A percentile compares a stretch with the other conserved stretches of the same genome.
These are phyloP conservation scores for Penicillium rolfsii DNA, from an alignment of 2,329 filamentous ascomycete species.

Conservation along the genomic window DNA sequence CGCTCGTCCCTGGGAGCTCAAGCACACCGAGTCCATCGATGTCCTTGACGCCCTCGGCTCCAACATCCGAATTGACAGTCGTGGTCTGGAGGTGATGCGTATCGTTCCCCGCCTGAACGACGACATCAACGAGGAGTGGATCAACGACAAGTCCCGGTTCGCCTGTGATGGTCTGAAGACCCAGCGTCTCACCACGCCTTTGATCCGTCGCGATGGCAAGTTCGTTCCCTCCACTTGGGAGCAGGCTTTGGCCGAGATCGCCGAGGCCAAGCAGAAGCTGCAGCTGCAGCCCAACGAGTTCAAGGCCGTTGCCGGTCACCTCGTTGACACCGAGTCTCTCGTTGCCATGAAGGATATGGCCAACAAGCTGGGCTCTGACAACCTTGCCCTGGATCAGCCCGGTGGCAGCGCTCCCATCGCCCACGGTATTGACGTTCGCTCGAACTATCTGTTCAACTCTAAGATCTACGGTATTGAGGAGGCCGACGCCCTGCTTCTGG, in stretches of 20 bases:
- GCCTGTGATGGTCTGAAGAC: conserved; percentile 96
- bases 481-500: conserved; percentile 85
- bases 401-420: conserved; percentile 80
- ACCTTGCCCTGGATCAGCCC: conserved; percentile 88
- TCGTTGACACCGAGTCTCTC: conserved; percentile 88
- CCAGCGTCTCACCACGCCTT: conserved; percentile 88
- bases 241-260: conserved; percentile 87
- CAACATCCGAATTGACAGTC: conserved; percentile 89
- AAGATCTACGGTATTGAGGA: conserved; percentile 92
- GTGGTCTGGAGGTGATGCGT: conserved; percentile 95
- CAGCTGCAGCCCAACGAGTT: conserved; percentile 90
- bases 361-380: conserved; percentile 95
- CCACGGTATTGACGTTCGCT: conserved; percentile 89
- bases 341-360: conserved; percentile 97
- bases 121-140: conserved; percentile 99
- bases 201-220: conserved; percentile 84
- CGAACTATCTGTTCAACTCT: conserved; percentile 97
- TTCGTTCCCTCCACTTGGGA: conserved; percentile 96
- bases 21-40: conserved; percentile 94
- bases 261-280: conserved; percentile 75
- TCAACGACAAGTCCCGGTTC: conserved; percentile 97
- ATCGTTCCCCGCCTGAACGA: conserved; percentile 92
- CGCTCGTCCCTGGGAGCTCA: conserved; percentile 93
- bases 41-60: conserved; percentile 91
- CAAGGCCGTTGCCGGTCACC: conserved; percentile 88